Conservation (phyloP, 345 rosid genomes). For the Clarkia xantiana region DNA sequence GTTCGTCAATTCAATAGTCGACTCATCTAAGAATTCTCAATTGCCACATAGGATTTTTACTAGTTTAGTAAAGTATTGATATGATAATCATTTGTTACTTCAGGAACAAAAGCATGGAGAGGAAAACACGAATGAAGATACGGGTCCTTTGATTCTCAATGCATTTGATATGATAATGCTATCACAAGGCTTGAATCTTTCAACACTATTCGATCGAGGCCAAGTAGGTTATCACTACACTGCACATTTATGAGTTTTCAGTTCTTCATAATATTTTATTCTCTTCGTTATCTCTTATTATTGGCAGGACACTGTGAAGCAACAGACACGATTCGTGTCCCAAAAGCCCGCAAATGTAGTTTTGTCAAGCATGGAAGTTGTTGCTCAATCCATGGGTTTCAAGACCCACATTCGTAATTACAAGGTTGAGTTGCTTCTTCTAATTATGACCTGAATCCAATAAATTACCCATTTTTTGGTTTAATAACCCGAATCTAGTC, state of each 20-base stretch:
- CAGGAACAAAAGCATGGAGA: slow-evolving; percentile 45
- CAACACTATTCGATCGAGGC: slow-evolving; percentile 79
- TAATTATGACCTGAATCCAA: neutral
- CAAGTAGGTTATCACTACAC: slow-evolving; percentile 32
- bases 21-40: neutral
- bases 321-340: slow-evolving; percentile 78
- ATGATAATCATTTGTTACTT: slow-evolving; percentile 8
- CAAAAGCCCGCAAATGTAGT: slow-evolving; percentile 78
- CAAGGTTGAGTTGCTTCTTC: slow-evolving; percentile 33
- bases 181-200: slow-evolving; percentile 92
- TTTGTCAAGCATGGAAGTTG: slow-evolving; percentile 58
- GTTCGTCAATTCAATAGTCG: slow-evolving; percentile 25
- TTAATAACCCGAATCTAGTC: neutral
- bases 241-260: neutral
- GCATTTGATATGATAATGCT: slow-evolving; percentile 86
- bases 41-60: neutral
- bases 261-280: neutral
- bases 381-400: slow-evolving; percentile 94
- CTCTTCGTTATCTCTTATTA: neutral
- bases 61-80: neutral
- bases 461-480: neutral
- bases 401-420: slow-evolving; percentile 92
- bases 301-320: slow-evolving; percentile 59
- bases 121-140: slow-evolving; percentile 37
- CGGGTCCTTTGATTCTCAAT: slow-evolving; percentile 73